Conservation (phyloP, 495 filamentous ascomycete species). For the Venustampulla echinocandica region DNA sequence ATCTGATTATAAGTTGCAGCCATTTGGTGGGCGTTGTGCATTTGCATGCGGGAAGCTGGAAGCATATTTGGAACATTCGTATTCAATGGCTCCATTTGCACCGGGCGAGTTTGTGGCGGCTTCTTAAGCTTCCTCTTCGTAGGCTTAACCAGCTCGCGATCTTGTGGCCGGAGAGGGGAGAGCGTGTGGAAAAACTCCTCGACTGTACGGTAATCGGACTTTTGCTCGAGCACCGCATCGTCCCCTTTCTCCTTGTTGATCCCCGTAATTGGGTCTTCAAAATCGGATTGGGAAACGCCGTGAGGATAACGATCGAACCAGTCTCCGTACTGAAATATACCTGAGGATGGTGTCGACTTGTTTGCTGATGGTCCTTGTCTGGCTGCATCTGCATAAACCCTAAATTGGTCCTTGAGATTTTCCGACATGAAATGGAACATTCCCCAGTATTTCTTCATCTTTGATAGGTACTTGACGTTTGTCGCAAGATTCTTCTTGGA, state of each 20-base stretch:
- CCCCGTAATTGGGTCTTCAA: constrained; percentile 64
- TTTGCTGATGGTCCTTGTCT: constrained; percentile 18
- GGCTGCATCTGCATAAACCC: constrained; percentile 72
- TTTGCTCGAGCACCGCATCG: constrained; percentile 75
- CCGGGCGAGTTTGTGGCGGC: constrained; percentile 1
- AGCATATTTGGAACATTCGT: constrained; percentile 14
- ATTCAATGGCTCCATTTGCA: constrained; percentile 11
- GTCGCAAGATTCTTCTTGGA: constrained; percentile 81
- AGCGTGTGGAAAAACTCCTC: constrained; percentile 90
- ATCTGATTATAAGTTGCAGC: constrained; percentile 18
- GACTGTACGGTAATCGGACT: constrained; percentile 82
- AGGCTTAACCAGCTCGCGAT: constrained; percentile 27
- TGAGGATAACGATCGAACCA: constrained; percentile 96
- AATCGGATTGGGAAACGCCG: constrained; percentile 75
- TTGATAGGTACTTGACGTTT: constrained; percentile 82
- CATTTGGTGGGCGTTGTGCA: constrained; percentile 11
- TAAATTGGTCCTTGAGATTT: constrained; percentile 84
- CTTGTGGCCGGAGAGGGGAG: constrained; percentile 47
- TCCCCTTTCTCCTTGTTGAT: constrained; percentile 60
- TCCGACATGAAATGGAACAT: constrained; percentile 96
- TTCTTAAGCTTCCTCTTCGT: constrained; percentile 19
- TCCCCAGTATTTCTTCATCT: constrained; percentile 96
- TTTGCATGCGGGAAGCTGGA: constrained; percentile 5
- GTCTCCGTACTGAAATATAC: constrained; percentile 93
- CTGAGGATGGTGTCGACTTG: constrained; percentile 38